Percentiles rank a stretch among this genome's conserved stretches.
phyloP scores from a whole-genome alignment of 768 basidiomycete species.

The Boletus reticuloceps region DNA sequence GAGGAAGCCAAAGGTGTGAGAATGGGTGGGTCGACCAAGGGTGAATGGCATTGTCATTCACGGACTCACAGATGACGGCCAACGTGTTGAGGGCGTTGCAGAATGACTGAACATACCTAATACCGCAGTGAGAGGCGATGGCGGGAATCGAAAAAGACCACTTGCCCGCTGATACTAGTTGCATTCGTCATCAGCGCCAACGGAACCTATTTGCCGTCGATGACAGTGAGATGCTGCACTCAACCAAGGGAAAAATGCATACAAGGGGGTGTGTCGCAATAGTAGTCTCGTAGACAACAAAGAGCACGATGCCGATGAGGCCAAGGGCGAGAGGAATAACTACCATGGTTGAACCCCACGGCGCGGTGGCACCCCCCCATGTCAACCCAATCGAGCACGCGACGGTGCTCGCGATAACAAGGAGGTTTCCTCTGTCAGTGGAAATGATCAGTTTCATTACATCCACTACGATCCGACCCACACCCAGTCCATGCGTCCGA shows the following conservation, averaged over 20 bases:
- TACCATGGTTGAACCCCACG: slow-evolving; percentile 40
- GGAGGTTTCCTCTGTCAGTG: slow-evolving; percentile 32
- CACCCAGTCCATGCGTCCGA: slow-evolving; percentile 39
- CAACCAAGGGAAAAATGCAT: not conserved
- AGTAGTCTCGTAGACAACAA: slow-evolving; percentile 37
- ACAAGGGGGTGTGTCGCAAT: slow-evolving; percentile 36
- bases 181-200: slow-evolving; percentile 29
- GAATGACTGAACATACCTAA: slow-evolving; percentile 33
- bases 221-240: not conserved
- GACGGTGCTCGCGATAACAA: slow-evolving; percentile 31
- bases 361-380: slow-evolving; percentile 41
- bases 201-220: slow-evolving; percentile 29
- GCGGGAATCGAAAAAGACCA: not conserved
- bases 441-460: not conserved
- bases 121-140: not conserved
- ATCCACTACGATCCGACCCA: slow-evolving; percentile 12
- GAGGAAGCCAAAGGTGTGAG: not conserved
- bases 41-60: not conserved
- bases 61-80: slow-evolving; percentile 21
- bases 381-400: slow-evolving; percentile 33
- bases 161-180: slow-evolving; percentile 32
- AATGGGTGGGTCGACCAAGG: not conserved
- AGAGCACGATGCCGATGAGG: slow-evolving; percentile 33
- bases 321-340: slow-evolving; percentile 44
- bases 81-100: slow-evolving; percentile 20